Conservation (phyloP, 2,329 filamentous ascomycete species). For the Coniochaeta sp. region DNA sequence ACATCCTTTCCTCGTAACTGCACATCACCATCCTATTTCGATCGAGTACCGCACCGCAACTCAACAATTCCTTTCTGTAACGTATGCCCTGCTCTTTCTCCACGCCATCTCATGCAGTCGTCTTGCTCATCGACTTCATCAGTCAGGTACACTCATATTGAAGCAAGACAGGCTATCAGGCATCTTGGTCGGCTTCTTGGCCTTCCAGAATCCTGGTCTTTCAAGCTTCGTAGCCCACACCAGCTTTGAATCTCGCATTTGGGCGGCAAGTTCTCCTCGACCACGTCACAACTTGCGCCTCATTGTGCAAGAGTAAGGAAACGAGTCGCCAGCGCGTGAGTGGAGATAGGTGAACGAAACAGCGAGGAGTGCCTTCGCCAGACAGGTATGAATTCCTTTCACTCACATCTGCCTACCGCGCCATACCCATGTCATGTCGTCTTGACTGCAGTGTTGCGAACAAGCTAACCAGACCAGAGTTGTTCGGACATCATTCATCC, state of each 20-base stretch:
- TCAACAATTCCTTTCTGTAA: background rate
- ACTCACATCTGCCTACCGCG: too few species aligned
- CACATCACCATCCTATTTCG: background rate
- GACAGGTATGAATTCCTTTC: background rate
- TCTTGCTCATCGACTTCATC: too few species aligned
- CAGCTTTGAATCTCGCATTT: background rate
- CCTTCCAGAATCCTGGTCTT: background rate
- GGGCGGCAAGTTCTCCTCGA: background rate
- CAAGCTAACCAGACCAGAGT: background rate
- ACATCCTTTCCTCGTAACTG: background rate
- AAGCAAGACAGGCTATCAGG: background rate
- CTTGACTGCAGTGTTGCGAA: background rate
- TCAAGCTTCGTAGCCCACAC: background rate
- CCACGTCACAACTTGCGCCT: too few species aligned
- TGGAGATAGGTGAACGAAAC: background rate
- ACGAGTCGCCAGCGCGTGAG: background rate
- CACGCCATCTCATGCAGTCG: too few species aligned
- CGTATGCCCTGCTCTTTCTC: background rate
- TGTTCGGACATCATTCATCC: background rate
- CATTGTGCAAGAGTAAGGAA: background rate
- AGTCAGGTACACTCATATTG: too few species aligned
- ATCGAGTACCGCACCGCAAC: background rate
- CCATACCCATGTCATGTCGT: background rate
- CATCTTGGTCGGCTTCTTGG: background rate
- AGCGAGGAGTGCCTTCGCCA: background rate